These are phyloP conservation scores for Juglanconis juglandina DNA, from an alignment of 2,329 filamentous ascomycete genomes.

Conservation along the genomic window DNA sequence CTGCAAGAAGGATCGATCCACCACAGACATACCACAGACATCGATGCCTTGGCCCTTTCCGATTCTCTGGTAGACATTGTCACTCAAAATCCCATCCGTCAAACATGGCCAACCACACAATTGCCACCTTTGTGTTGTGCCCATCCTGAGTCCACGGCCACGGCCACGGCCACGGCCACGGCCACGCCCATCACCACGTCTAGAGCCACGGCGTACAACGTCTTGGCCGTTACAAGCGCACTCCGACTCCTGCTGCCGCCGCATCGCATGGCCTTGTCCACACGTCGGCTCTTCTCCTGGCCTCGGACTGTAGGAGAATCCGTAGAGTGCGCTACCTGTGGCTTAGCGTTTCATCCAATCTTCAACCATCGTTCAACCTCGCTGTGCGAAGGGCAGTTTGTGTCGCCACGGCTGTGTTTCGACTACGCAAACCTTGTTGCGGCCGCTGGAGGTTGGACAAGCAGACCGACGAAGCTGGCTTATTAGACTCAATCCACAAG, in stretches of 20 bases:
- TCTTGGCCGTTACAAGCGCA: neutral
- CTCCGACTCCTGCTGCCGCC: neutral
- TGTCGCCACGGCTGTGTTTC: neutral
- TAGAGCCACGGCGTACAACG: neutral
- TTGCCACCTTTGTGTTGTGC: neutral
- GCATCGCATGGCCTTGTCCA: neutral
- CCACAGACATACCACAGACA: too few species aligned
- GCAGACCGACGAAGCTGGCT: too few species aligned
- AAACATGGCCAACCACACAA: too few species aligned
- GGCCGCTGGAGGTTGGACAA: neutral
- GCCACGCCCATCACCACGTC: neutral
- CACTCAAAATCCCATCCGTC: too few species aligned
- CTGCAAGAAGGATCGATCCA: too few species aligned
- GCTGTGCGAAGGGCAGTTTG: neutral
- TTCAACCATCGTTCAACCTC: neutral
- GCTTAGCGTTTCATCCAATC: too few species aligned
- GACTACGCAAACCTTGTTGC: neutral
- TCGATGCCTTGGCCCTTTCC: too few species aligned
- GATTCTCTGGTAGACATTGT: too few species aligned
- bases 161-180: neutral
- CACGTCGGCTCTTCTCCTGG: neutral
- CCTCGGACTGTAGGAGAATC: too few species aligned
- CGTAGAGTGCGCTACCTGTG: too few species aligned
- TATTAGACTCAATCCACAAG: too few species aligned
- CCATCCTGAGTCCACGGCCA: neutral